Evolutionary conservation across 352 stramenopile species (phyloP).

Genomic region (Aphanomyces invadans): DNA sequence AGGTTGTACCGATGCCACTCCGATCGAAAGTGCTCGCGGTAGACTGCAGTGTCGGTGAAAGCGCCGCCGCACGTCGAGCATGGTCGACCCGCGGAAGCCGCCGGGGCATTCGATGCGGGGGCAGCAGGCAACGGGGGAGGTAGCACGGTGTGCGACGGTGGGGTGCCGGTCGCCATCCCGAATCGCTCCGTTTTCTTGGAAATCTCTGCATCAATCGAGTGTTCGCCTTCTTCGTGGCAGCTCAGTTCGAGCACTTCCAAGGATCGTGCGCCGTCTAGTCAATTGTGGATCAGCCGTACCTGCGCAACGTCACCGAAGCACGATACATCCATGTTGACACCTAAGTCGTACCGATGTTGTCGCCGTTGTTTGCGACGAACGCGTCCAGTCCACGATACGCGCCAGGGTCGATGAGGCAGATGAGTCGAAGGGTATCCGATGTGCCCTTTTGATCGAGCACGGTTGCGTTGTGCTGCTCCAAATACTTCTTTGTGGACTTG

Average conservation of each 20-base stretch:
- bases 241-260: constrained; percentile 91
- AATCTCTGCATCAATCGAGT: constrained; percentile 89
- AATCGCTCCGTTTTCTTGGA: constrained; percentile 76
- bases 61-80: constrained; percentile 91
- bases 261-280: constrained; percentile 33
- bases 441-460: constrained; percentile 54
- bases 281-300: not conserved
- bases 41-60: constrained; percentile 81
- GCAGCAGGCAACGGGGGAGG: constrained; percentile 2
- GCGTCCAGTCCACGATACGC: constrained; percentile 68
- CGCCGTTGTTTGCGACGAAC: constrained; percentile 44
- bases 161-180: not conserved
- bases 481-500: constrained; percentile 48
- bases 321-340: too few species aligned
- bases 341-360: constrained; percentile 24
- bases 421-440: constrained; percentile 42
- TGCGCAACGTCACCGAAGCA: too few species aligned
- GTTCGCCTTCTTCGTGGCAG: constrained; percentile 84
- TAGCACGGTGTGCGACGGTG: constrained; percentile 11
- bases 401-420: constrained; percentile 66
- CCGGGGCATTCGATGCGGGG: not conserved
- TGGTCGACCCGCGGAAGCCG: constrained; percentile 42
- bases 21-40: constrained; percentile 91
- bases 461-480: constrained; percentile 56
- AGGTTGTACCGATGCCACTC: constrained; percentile 98